A percentile compares a stretch with the other conserved stretches of the same genome.
phyloP scores from a whole-genome alignment of 1,284 basidiomycete genomes.

The Irpex sp. region DNA sequence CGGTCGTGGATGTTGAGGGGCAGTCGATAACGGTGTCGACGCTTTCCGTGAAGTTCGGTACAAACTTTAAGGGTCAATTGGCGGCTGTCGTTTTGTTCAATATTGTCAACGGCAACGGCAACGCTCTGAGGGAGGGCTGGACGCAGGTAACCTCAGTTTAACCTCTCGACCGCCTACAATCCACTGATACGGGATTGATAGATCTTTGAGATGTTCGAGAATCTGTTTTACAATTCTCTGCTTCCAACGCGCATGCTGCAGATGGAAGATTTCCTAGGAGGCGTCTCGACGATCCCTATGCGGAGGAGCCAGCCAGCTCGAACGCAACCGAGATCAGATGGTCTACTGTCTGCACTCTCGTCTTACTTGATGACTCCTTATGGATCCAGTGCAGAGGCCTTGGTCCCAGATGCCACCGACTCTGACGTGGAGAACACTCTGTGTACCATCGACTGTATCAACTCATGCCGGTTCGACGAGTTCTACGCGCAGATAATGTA shows the following conservation, averaged over 20 bases:
- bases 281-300: conserved; percentile 85
- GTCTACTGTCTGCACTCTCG: conserved; percentile 90
- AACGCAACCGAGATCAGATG: conserved; percentile 71
- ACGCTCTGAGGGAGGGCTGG: conserved; percentile 94
- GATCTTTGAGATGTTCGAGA: conserved; percentile 99
- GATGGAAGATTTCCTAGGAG: conserved; percentile 96
- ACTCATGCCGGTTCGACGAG: conserved; percentile 91
- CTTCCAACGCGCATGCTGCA: conserved; percentile 87
- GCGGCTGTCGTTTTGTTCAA: conserved; percentile 98
- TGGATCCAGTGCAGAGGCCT: conserved; percentile 61
- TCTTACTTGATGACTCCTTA: conserved; percentile 98
- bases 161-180: not conserved
- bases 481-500: conserved; percentile 91
- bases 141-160: conserved; percentile 54
- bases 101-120: conserved; percentile 96
- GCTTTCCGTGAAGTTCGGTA: conserved; percentile 91
- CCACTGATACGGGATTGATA: conserved; percentile 23
- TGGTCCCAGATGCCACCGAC: conserved; percentile 81
- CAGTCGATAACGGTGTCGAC: conserved; percentile 89
- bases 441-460: conserved; percentile 93
- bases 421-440: conserved; percentile 93
- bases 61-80: conserved; percentile 93
- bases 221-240: conserved; percentile 91
- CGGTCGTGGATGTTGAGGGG: conserved; percentile 90
- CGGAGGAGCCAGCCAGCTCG: conserved; percentile 71